Evolutionary conservation across 1,284 basidiomycete species (phyloP).

Genomic region (Termitomyces sp.): DNA sequence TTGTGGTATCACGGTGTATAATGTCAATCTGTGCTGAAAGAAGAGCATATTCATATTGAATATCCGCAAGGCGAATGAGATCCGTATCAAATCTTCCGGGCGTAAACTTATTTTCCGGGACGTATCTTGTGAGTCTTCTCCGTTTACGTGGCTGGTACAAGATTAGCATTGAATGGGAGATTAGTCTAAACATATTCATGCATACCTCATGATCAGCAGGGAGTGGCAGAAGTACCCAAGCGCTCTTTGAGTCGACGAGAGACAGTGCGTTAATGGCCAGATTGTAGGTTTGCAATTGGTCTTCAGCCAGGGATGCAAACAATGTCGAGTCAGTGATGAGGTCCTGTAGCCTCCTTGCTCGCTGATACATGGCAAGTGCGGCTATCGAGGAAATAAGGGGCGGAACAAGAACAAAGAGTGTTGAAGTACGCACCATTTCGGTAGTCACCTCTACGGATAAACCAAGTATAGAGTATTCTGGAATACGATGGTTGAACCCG

Average conservation of each 20-base stretch:
- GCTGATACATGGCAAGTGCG: slow-evolving; percentile 90
- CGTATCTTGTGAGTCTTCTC: slow-evolving; percentile 65
- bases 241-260: slow-evolving; percentile 74
- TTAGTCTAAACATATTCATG: slow-evolving; percentile 2
- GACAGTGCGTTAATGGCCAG: slow-evolving; percentile 89
- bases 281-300: slow-evolving; percentile 79
- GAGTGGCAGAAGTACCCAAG: slow-evolving; percentile 76
- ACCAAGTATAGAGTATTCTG: slow-evolving; percentile 93
- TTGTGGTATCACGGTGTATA: slow-evolving; percentile 43
- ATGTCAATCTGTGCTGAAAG: slow-evolving; percentile 79
- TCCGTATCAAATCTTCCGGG: slow-evolving; percentile 63
- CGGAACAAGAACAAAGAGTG: slow-evolving; percentile 11
- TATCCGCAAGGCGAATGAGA: slow-evolving; percentile 77
- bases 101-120: slow-evolving; percentile 73
- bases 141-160: slow-evolving; percentile 54
- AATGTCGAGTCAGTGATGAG: slow-evolving; percentile 43
- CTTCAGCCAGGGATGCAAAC: slow-evolving; percentile 59
- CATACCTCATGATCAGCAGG: slow-evolving; percentile 40
- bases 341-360: slow-evolving; percentile 75
- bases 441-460: slow-evolving; percentile 81
- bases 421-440: slow-evolving; percentile 62
- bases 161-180: slow-evolving; percentile 11
- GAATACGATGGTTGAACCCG: slow-evolving; percentile 84
- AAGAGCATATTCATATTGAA: slow-evolving; percentile 81
- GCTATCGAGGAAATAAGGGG: slow-evolving; percentile 43